Evolutionary conservation across 495 filamentous ascomycete genomes (phyloP), one percentile per base, ranked within the genome.

Genomic region (Penicillium diatomitis): DNA sequence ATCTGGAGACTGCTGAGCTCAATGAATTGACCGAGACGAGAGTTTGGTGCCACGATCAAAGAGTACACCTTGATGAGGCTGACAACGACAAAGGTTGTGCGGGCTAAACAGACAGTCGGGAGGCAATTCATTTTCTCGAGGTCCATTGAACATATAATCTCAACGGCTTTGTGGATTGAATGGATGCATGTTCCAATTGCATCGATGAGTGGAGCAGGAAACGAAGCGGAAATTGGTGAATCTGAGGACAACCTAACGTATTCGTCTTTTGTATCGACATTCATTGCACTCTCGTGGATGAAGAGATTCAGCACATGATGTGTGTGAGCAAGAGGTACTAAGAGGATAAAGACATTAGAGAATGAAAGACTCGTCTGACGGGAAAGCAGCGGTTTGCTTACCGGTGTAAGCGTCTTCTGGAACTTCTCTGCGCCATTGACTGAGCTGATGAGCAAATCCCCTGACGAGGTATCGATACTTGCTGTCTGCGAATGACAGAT

Each of bases 41-140:
- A 80, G 39, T 80, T 73, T 0, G 86, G 75, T 8, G 79, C 74
- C 8, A 77, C 81, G 7, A 87, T 83, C 3, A 87, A 82, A 43
- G 88, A 86, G 64, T 88, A 88, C 51, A 96, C 79, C 57, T 94
- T 96, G 62, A 95, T 88, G 11, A 96, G 66, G 11, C 89, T 79
- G n/a, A 96, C 82, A 20, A 85, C 77, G 4, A 88, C 85, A 52
- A 92, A 95, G 31, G 86, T 79, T 36, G 87, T 80, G 9, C 89
- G 84, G 38, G 90, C 86, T 54, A 87, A 81, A 41, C 79, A 80
- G 52, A 87, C 79, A 3, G 92, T 83, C 6, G 91, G 89, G 8
- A 96, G 60, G 10, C 72, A 82, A 47, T 83, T 76, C 36, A 96
- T 74, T 8, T 70, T 74, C 2, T 72, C 65, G n/a, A 77, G 62